Evolutionary conservation across 2,329 filamentous ascomycete species (phyloP), one percentile per base, ranked within the genome.

Genomic region (Sarocladium brachiariae): DNA sequence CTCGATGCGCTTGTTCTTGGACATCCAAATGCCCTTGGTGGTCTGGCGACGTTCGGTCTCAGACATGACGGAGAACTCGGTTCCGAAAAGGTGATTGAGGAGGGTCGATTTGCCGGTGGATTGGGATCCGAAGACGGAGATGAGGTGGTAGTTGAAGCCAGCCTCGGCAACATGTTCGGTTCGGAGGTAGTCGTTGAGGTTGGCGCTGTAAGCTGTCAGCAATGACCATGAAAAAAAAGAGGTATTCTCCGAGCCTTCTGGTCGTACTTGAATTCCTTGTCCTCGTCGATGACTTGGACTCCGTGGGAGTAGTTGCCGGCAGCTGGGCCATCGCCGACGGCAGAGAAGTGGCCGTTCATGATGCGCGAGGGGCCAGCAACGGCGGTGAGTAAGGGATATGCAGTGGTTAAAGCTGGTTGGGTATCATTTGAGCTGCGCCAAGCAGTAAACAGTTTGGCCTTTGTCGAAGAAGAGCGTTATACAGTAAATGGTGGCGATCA

Each of bases 21-120:
- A 95, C 86, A 99, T 86, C 93, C 93, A 99, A 66, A 99, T 99
- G 64, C 93, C 93, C 75, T 97, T 99, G 39, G 93, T 99, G 0
- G 93, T 99, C 76, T 99, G 93, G 55, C 90, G 84, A 57, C 93
- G 83, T 68, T 96, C 90, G 55, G 83, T 78, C 76, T 99, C 93
- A 60, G 89, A 89, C 93, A 99, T 99, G 65, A 99, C 92, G 59
- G 89, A 92, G 73, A 99, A 99, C 52, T 91, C 80, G 58, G 93
- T 99, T 56, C 89, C 89, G 66, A 99, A 99, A 31, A 99, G 83
- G 70, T 92, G 78, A 74, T 99, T 99, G 57, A 99, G 83, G 41
- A 99, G 79, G 5, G 93, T 99, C 41, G 93, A 97, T 74, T 99
- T 99, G 59, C 93, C 93, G 31, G 93, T 99, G 19, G 93, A 97